phyloP scores from a whole-genome alignment of 139 green algal genomes.

The Chlamydomonas incerta region DNA sequence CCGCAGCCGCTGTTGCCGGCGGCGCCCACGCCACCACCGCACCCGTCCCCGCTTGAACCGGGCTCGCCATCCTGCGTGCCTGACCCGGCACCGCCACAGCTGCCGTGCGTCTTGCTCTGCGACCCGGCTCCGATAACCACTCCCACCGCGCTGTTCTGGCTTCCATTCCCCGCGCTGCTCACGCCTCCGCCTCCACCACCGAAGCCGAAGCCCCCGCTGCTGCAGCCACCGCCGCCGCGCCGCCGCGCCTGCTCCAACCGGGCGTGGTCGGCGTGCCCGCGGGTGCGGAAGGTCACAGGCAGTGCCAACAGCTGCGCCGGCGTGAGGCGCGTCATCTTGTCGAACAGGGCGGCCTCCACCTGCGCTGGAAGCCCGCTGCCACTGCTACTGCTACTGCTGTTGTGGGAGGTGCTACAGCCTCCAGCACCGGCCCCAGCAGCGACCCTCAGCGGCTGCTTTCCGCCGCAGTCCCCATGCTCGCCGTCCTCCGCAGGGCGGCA shows the following conservation, averaged over 20 bases:
- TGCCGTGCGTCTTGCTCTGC: too few relatives aligned
- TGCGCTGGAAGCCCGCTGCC: neutral
- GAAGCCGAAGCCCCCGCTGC: slow-evolving; percentile 23
- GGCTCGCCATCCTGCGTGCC: too few relatives aligned
- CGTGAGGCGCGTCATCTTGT: neutral
- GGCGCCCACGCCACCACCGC: too few relatives aligned
- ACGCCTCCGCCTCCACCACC: too few relatives aligned
- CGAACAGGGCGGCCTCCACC: neutral
- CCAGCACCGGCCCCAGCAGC: neutral
- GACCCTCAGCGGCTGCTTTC: neutral
- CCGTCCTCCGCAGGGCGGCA: neutral
- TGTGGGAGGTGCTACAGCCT: neutral
- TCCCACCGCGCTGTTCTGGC: too few relatives aligned
- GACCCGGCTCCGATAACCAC: too few relatives aligned
- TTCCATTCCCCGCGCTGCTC: too few relatives aligned
- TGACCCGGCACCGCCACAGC: too few relatives aligned
- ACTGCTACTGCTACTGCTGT: neutral
- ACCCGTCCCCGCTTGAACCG: too few relatives aligned
- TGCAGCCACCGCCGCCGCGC: slow-evolving; percentile 2
- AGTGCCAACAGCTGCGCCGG: neutral
- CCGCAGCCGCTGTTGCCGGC: too few relatives aligned
- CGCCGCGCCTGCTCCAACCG: neutral
- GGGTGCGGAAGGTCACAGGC: neutral
- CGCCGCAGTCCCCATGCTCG: too few relatives aligned
- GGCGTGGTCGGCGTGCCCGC: neutral